A percentile compares a stretch with the other conserved stretches of the same genome.
Conservation (phyloP, 163 green algal genomes). For the Chlamydomonas reinhardtii region DNA sequence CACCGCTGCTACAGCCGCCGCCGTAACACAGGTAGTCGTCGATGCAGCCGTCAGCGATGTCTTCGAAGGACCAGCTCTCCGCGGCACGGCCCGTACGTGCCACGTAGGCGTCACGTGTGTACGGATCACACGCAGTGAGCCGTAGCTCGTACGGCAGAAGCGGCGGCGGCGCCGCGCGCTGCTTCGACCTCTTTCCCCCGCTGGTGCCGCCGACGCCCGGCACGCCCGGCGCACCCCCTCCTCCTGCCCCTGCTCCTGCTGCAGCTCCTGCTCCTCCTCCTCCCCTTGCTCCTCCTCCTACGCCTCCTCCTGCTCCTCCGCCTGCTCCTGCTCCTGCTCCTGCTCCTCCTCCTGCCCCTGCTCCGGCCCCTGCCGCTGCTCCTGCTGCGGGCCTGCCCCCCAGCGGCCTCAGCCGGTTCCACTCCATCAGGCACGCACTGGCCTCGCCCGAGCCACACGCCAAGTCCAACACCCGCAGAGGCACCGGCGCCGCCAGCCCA, state of each 20-base stretch:
- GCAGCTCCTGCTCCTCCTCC: background rate
- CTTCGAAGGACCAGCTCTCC: constrained; percentile 26
- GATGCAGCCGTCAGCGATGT: constrained; percentile 25
- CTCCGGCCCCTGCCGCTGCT: background rate
- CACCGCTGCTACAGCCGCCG: background rate
- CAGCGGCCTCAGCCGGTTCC: constrained; percentile 10
- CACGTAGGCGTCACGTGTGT: constrained; percentile 30
- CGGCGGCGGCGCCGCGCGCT: background rate
- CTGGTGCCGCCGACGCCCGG: background rate
- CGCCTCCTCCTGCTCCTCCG: no score
- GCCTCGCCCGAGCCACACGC: constrained; percentile 34
- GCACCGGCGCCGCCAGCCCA: constrained; percentile 4
- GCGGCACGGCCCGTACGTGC: constrained; percentile 7
- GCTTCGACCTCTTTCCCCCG: background rate
- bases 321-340: no score
- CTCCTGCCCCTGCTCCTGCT: no score
- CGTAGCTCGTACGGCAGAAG: constrained; percentile 29
- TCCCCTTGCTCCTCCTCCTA: background rate
- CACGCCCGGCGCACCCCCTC: no score
- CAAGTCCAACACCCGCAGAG: constrained; percentile 28
- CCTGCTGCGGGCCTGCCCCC: no score
- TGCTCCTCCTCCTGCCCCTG: background rate
- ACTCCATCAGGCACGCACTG: background rate
- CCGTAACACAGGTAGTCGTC: background rate
- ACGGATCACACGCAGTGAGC: constrained; percentile 41